Evolutionary conservation across 2,329 filamentous ascomycete genomes (phyloP), one percentile per base, ranked within the genome.

Genomic region (Penicillium sclerotiorum): DNA sequence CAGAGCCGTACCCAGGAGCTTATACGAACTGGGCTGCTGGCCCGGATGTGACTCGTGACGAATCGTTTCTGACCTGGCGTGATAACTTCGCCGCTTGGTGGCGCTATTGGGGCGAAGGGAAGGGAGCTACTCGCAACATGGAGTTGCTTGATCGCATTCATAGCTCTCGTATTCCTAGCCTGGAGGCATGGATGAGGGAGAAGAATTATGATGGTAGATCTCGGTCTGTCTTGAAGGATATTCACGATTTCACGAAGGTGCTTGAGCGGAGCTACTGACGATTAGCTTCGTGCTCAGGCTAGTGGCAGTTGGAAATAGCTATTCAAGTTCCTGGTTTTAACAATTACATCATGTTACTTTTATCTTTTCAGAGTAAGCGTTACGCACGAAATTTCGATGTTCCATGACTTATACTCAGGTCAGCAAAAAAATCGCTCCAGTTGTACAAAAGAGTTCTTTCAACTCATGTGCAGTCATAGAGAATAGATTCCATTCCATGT

Each of bases 71-170:
- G 17, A 33, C 49, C 1, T 30, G 32, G 8, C 40, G 49, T 6
- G n/a, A 51, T 21, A 48, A 48, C 22, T 52, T 52, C 13, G 17
- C 49, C 11, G 49, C 15, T 8, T 48, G 33, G 25, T 48, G 49
- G 45, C 44, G 38, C 5, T 28, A 22, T 8, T 48, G 38, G 30
- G 21, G 18, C 17, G 18, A 33, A 20, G 18, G 18, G 2, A 44
- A 35, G 8, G 30, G 30, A 9, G 40, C 35, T 15, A 32, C 38
- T 15, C 17, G 33, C 4, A 25, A 45, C 20, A 33, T 40, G 17
- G 15, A 41, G 13, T 33, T 45, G 9, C 21, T 49, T 15, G 47
- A 45, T 35, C 22, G 17, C 5, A 45, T 49, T 18, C 21, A 44
- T 11, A 33, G 39, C 8, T 20, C 9, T 1, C 25, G 47, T 27